A percentile compares a stretch with the other conserved stretches of the same genome.
These are phyloP conservation scores for Aulographum hederae DNA, from an alignment of 2,329 filamentous ascomycete genomes.

Conservation along the genomic window DNA sequence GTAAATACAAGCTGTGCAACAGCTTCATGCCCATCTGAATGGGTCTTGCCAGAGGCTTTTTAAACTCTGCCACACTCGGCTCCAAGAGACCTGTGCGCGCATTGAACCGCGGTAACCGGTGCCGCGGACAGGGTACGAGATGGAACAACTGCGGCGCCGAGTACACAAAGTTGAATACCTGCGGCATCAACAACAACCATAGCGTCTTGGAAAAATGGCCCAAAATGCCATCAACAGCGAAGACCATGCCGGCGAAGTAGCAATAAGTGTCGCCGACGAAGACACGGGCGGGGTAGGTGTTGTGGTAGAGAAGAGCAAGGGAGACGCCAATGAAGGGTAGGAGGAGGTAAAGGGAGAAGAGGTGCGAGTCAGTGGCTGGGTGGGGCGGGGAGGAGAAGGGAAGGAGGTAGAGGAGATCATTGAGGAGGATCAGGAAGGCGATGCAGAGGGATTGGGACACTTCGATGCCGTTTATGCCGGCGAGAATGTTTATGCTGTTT, in stretches of 20 bases:
- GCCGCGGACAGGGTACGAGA: slow-evolving; percentile 77
- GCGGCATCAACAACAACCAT: slow-evolving; percentile 73
- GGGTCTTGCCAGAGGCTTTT: slow-evolving; percentile 47
- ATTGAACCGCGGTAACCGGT: slow-evolving; percentile 81
- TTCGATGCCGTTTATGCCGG: slow-evolving; percentile 96
- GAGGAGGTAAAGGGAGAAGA: slow-evolving; percentile 90
- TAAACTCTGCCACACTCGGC: slow-evolving; percentile 62
- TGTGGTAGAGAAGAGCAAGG: slow-evolving; percentile 68
- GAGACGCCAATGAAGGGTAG: slow-evolving; percentile 91
- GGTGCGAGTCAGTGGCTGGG: slow-evolving; percentile 83
- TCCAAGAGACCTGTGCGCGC: slow-evolving; percentile 69
- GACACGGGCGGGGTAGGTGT: slow-evolving; percentile 88
- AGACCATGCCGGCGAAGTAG: slow-evolving; percentile 98
- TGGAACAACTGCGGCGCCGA: slow-evolving; percentile 83
- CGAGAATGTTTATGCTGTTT: slow-evolving; percentile 98
- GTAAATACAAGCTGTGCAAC: slow-evolving; percentile 47
- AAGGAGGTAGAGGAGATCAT: slow-evolving; percentile 71
- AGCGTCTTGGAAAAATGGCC: slow-evolving; percentile 98
- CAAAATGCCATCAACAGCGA: slow-evolving; percentile 88
- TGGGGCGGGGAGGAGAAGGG: slow-evolving; percentile 63
- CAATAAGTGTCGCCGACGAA: slow-evolving; percentile 99
- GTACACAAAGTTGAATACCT: slow-evolving; percentile 94
- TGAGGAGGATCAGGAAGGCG: slow-evolving; percentile 63
- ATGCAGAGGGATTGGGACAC: slow-evolving; percentile 88
- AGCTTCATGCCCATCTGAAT: slow-evolving; percentile 48